A percentile compares a stretch with the other conserved stretches of the same genome.
Evolutionary conservation across 2,329 filamentous ascomycete genomes (phyloP).

Genomic region (Diplodia seriata): DNA sequence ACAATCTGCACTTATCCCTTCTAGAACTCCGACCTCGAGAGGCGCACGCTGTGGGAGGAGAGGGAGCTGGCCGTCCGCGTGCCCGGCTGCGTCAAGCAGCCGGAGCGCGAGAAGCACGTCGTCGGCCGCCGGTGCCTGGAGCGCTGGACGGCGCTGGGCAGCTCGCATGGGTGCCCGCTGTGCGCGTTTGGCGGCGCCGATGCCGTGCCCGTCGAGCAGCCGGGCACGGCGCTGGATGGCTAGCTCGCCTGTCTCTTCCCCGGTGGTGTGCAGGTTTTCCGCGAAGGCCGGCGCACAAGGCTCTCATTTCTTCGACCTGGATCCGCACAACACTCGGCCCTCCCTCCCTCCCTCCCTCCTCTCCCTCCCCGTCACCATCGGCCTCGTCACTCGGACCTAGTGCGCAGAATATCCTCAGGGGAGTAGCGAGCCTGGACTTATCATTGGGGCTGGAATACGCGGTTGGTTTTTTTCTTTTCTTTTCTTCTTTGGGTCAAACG

Average conservation of each 20-base stretch:
- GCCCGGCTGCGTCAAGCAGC: neutral
- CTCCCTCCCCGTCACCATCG: slow-evolving; percentile 56
- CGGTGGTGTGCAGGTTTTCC: neutral
- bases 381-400: slow-evolving; percentile 32
- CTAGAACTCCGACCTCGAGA: slow-evolving; percentile 9
- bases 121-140: slow-evolving; percentile 2
- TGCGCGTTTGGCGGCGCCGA: slow-evolving; percentile 48
- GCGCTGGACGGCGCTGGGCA: slow-evolving; percentile 20
- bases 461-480: slow-evolving; percentile 43
- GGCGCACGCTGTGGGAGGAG: slow-evolving; percentile 19
- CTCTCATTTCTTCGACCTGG: slow-evolving; percentile 88
- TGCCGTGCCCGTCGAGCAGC: neutral
- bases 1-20: slow-evolving; percentile 11
- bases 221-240: no score
- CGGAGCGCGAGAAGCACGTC: neutral
- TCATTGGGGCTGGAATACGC: slow-evolving; percentile 82
- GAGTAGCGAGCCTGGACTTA: slow-evolving; percentile 64
- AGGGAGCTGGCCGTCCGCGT: slow-evolving; percentile 19
- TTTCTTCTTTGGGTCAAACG: no score
- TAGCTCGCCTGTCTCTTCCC: neutral
- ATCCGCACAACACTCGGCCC: slow-evolving; percentile 85
- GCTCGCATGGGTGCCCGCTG: slow-evolving; percentile 29
- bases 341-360: no score
- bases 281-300: no score
- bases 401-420: slow-evolving; percentile 31